Evolutionary conservation across 306 rosid species (phyloP), one percentile per base, ranked within the genome.

Genomic region (Pachyrhizus erosus): DNA sequence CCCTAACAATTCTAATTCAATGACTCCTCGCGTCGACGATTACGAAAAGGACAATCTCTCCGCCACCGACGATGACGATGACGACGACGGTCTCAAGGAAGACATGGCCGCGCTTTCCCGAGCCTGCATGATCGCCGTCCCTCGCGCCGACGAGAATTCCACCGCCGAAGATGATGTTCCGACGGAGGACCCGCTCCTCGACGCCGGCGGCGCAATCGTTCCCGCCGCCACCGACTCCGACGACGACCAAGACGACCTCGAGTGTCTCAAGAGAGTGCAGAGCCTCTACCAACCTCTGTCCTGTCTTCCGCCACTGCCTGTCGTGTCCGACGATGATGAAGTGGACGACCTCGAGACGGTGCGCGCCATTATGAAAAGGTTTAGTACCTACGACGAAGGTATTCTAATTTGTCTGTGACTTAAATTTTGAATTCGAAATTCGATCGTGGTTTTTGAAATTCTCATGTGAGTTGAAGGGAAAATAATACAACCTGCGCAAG

Each of bases 41-140:
- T 67, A 73, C n/a, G 82, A 73, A 3, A 80, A 65, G 5, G 75
- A 76, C 2, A 79, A 72, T 33, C 72, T 83, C 24, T 80, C 83
- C 26, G 57, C 68, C 78, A 15, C 70, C 83, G 79, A 78, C 48
- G 91, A 88, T 20, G 91, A 89, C 23, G 92, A 77, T 18, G 90
- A 89, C 29, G 92, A 84, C 7, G 42, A 84, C 7, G 82, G 14
- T 10, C 78, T 90, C 64, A 81, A 90, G 43, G 90, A 90, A 69
- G 98, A 94, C 85, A 73, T 94, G 86, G 94, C 91, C 31, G 88
- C 92, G 14, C 87, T 94, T 17, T 51, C 89, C 5, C 87, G 90
- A 70, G 97, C 97, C 39, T 92, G 96, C 76, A 85, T n/a, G 81
- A 70, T 82, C 79, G 48, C 76, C 17, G 91, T 86, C 29, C 21